These are phyloP conservation scores for Dentipellis sp. DNA, from an alignment of 768 basidiomycete genomes.

Conservation along the genomic window DNA sequence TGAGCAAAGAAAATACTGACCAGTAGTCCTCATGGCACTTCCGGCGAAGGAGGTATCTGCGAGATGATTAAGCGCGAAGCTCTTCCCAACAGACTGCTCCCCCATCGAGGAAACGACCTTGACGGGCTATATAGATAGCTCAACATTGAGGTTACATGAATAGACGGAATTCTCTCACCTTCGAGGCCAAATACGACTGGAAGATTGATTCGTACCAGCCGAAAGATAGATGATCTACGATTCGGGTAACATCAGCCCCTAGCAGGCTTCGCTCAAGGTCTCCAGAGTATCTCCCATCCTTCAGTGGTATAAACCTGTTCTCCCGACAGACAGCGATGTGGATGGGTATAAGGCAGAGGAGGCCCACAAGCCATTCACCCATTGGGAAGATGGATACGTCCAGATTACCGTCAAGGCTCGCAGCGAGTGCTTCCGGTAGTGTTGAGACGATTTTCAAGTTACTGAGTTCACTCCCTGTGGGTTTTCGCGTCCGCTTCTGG, in stretches of 20 bases:
- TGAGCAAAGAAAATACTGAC: constrained; percentile 11
- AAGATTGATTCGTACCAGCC: constrained; percentile 63
- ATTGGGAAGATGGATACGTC: constrained; percentile 30
- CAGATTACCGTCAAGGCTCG: constrained; percentile 5
- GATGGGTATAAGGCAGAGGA: constrained; percentile 55
- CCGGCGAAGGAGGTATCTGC: constrained; percentile 59
- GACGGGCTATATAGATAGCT: constrained; percentile 27
- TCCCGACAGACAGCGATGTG: constrained; percentile 52
- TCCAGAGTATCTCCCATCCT: constrained; percentile 44
- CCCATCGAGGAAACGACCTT: constrained; percentile 64
- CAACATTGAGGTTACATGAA: constrained; percentile 46
- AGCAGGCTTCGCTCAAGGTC: constrained; percentile 43
- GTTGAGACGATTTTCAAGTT: constrained; percentile 26
- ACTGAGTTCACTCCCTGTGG: constrained; percentile 35
- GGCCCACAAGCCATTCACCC: constrained; percentile 56
- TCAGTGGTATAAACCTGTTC: constrained; percentile 52
- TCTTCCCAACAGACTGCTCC: constrained; percentile 59
- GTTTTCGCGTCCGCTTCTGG: constrained; percentile 43
- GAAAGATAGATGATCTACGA: constrained; percentile 45
- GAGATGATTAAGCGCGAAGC: constrained; percentile 50
- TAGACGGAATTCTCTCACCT: constrained; percentile 23
- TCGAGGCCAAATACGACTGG: constrained; percentile 50
- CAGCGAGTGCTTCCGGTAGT: constrained; percentile 20
- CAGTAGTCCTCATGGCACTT: constrained; percentile 54
- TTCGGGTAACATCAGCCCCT: constrained; percentile 49